phyloP scores from a whole-genome alignment of 192 early-diverging fungal species.

The Linnemannia elongata region DNA sequence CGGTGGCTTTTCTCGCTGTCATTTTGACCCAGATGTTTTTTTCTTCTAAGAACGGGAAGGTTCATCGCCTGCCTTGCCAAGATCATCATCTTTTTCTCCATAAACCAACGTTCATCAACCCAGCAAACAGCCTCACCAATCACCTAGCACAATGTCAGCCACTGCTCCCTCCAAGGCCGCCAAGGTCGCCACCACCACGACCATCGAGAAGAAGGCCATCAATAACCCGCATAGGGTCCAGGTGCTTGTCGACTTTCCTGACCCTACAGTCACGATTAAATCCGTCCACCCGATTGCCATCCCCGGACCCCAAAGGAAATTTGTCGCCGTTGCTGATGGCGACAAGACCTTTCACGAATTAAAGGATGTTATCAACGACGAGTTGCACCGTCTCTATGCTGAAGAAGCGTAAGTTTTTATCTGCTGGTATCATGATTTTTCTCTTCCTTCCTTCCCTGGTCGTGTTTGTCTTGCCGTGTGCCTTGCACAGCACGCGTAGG shows the following conservation, averaged over 20 bases:
- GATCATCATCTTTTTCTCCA: not conserved
- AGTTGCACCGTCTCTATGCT: slow-evolving; percentile 4
- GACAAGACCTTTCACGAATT: slow-evolving; percentile 10
- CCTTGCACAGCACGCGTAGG: not conserved
- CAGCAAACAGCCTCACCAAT: not conserved
- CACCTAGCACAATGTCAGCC: not conserved
- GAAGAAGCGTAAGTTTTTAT: slow-evolving; percentile 31
- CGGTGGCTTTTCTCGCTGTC: not conserved
- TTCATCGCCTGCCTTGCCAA: not conserved
- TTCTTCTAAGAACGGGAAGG: not conserved
- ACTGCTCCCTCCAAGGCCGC: not conserved
- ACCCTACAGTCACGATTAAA: not conserved
- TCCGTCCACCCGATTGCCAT: not conserved
- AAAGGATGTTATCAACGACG: slow-evolving; percentile 11
- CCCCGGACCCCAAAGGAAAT: not conserved
- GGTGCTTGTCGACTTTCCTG: slow-evolving; percentile 6
- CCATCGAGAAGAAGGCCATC: not conserved
- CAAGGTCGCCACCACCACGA: not conserved
- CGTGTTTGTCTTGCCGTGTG: not conserved
- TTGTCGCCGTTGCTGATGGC: slow-evolving; percentile 18
- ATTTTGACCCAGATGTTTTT: too few species aligned
- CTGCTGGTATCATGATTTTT: not conserved
- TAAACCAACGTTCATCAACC: not conserved
- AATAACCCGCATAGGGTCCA: not conserved
- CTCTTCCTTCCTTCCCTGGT: not conserved